Evolutionary conservation across 306 rosid genomes (phyloP).

Genomic region (Prunus fruticosa): DNA sequence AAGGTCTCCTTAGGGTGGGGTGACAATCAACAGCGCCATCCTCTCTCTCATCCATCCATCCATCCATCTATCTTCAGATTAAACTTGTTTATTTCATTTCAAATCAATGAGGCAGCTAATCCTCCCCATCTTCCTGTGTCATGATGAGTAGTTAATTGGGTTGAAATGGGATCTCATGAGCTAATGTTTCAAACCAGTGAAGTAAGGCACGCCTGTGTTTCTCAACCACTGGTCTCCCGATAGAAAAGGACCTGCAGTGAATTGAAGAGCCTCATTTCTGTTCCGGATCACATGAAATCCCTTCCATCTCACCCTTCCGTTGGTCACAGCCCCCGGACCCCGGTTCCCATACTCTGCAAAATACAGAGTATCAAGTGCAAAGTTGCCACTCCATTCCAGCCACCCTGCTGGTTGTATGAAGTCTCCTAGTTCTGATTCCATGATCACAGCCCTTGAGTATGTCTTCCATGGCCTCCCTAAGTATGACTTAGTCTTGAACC

Average conservation of each 20-base stretch:
- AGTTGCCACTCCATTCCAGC: conserved; percentile 23
- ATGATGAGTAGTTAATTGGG: too few relatives aligned
- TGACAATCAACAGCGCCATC: neutral
- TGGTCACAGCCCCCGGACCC: conserved; percentile 23
- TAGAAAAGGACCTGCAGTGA: conserved; percentile 20
- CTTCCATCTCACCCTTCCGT: conserved; percentile 26
- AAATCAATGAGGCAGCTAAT: neutral
- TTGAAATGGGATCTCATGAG: neutral
- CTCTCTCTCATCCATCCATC: neutral
- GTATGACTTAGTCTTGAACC: conserved; percentile 13
- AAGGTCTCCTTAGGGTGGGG: neutral
- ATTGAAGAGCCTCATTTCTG: conserved; percentile 25
- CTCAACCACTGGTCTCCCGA: conserved; percentile 27
- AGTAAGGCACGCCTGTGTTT: conserved; percentile 16
- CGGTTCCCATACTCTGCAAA: conserved; percentile 28
- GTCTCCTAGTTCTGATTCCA: conserved; percentile 27
- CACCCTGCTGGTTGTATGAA: conserved; percentile 33
- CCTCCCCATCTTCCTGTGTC: neutral
- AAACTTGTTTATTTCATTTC: neutral
- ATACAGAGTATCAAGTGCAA: conserved; percentile 23
- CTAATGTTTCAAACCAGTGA: conserved; percentile 18
- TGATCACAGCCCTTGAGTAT: conserved; percentile 24
- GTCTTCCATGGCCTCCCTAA: conserved; percentile 38
- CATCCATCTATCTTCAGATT: neutral
- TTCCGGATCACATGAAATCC: conserved; percentile 27